Evolutionary conservation across 1,139 yeast genomes (phyloP), one percentile per base, ranked within the genome.

Genomic region (Hansenula lynferdii): DNA sequence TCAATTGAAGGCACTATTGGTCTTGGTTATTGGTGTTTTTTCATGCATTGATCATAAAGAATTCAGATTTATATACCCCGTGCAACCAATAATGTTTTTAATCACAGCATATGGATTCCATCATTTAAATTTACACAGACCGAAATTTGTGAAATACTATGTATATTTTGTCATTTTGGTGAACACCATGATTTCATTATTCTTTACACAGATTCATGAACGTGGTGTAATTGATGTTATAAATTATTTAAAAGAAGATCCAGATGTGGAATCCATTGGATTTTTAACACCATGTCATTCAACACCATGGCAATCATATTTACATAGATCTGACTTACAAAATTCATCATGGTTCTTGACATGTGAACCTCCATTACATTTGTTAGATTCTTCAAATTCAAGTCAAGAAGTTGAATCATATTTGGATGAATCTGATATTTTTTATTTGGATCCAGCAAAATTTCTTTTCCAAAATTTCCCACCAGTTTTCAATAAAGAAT

Each of bases 281-380:
- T 83, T 92, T 48, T 59, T 94, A 16, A 86, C 90, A 56, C 98
- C 99, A 0, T 94, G 98, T 53, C 98, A 94, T 58, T 90, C 97
- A 0, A 90, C 97, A 0, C 98, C 98, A 3, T 86, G 95, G 83
- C 96, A 87, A 54, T 77, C 95, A 27, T 80, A 84, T 53, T 61
- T 94, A 31, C 96, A 89, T 53, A 62, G 84, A 19, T 59, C 64
- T 8, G 71, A 70, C 15, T 58, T 76, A 5, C 57, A 61, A 5
- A 60, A 63, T 8, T 61, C 56, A 16, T 44, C 77, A 4, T 85
- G 96, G 96, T 82, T 83, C 42, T 65, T 94, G 29, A 79, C 96
- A 0, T 94, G 99, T 58, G 95, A 87, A 45, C 99, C 98, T 0
- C 98, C 98, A 1, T 60, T 86, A 16, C 58, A 61, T 44, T 40